Conservation (phyloP, 148 eudicot species). For the Vaccinium darrowii region DNA sequence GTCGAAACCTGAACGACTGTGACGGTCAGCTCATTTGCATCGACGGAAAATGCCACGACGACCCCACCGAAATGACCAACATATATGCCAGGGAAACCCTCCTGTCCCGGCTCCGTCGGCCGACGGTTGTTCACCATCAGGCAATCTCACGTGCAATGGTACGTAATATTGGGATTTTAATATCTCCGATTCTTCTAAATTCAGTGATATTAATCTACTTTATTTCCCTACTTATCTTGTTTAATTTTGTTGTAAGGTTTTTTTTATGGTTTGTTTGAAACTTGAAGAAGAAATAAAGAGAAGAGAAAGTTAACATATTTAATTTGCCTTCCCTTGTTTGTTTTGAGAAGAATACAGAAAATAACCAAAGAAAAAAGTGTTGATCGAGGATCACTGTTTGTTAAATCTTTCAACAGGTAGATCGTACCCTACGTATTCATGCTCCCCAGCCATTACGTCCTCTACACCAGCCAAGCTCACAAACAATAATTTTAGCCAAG, state of each 20-base stretch:
- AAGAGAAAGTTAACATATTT: no score
- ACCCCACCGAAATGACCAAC: constrained; percentile 21
- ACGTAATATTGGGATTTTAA: no score
- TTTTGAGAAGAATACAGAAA: no score
- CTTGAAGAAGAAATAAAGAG: no score
- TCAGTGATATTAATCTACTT: no score
- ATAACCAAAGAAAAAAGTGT: no score
- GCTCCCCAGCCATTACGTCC: neutral
- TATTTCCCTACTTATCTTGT: no score
- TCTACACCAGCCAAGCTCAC: constrained; percentile 1
- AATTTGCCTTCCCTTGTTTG: no score
- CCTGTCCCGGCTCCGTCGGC: neutral
- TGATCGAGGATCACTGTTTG: neutral
- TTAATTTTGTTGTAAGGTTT: no score
- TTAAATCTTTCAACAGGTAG: neutral
- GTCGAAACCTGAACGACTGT: constrained; percentile 24
- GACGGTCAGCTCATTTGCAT: constrained; percentile 27
- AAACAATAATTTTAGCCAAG: neutral
- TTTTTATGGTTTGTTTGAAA: no score
- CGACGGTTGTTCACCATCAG: neutral
- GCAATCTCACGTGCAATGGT: neutral
- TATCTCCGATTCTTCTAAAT: no score
- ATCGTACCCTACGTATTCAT: neutral
- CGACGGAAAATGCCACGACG: constrained; percentile 25
- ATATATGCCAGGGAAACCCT: constrained; percentile 6